Conservation (phyloP, 371 early-diverging fungal species). For the Actinomortierella ambigua region DNA sequence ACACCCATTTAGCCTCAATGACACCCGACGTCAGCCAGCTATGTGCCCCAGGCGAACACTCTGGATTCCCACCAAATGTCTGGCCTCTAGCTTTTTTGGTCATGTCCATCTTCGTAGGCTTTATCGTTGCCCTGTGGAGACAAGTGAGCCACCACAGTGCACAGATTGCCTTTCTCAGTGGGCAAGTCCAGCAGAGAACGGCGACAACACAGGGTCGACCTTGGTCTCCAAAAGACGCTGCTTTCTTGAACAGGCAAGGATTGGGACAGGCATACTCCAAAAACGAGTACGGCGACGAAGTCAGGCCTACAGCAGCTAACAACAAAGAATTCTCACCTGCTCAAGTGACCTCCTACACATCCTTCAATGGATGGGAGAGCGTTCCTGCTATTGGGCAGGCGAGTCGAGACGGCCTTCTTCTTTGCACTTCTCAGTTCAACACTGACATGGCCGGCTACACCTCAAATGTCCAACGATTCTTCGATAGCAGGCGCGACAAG, state of each 20-base stretch:
- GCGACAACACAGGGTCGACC: not conserved
- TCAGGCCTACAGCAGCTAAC: not conserved
- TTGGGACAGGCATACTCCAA: no score
- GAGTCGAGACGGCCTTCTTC: conserved; percentile 9
- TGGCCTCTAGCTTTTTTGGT: not conserved
- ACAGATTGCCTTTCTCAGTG: no score
- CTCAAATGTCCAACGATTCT: conserved; percentile 4
- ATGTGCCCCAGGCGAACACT: not conserved
- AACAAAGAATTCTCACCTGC: not conserved
- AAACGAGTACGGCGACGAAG: no score
- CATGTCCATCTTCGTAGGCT: not conserved
- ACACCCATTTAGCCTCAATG: not conserved
- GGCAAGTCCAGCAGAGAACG: no score
- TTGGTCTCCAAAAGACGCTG: no score
- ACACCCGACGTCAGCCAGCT: not conserved
- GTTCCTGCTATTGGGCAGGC: not conserved
- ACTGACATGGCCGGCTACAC: conserved; percentile 6
- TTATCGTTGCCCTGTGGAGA: not conserved
- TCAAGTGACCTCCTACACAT: not conserved
- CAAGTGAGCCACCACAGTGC: conserved; percentile 1
- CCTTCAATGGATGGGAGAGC: conserved; percentile 7
- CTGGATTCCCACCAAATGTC: not conserved
- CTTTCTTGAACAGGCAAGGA: no score
- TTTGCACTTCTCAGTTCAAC: conserved; percentile 9
- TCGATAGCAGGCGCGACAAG: conserved; percentile 6